Evolutionary conservation across 139 green algal genomes (phyloP).

Genomic region (Chlamydomonas eustigma): DNA sequence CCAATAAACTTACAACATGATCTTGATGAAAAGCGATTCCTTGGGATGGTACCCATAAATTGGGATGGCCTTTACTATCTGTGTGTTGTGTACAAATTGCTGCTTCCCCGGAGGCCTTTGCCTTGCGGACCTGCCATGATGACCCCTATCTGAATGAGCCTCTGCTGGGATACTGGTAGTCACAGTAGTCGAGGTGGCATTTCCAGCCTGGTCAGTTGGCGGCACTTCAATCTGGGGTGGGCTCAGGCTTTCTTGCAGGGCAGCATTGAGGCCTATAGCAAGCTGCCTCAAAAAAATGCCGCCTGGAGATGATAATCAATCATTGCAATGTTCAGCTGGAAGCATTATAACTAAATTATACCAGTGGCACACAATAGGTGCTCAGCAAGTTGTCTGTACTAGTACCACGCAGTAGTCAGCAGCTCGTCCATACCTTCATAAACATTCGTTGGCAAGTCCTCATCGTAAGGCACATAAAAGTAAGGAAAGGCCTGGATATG

Average conservation of each 20-base stretch:
- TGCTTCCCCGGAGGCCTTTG: not conserved
- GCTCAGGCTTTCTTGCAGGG: slow-evolving; percentile 15
- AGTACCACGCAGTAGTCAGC: no score
- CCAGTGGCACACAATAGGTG: no score
- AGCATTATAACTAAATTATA: no score
- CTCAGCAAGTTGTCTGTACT: no score
- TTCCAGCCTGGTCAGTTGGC: not conserved
- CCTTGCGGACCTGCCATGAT: no score
- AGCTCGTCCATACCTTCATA: slow-evolving; percentile 64
- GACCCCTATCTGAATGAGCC: no score
- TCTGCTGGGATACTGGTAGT: not conserved
- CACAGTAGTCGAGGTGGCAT: no score
- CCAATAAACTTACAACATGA: slow-evolving; percentile 60
- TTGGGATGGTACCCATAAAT: slow-evolving; percentile 89
- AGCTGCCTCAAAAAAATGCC: slow-evolving; percentile 40
- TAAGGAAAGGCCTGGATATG: slow-evolving; percentile 84
- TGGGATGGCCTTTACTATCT: slow-evolving; percentile 67
- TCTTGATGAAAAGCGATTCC: slow-evolving; percentile 82
- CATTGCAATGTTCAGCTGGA: no score
- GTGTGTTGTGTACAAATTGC: slow-evolving; percentile 23
- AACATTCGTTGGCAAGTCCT: slow-evolving; percentile 64
- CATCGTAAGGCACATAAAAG: slow-evolving; percentile 87
- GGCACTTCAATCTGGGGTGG: not conserved
- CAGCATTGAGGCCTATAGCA: slow-evolving; percentile 31
- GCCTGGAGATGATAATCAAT: slow-evolving; percentile 33